Percentiles rank a stretch among this genome's conserved stretches.
These are phyloP conservation scores for Haberlea rhodopensis DNA, from an alignment of 257 asterid genomes.

Conservation along the genomic window DNA sequence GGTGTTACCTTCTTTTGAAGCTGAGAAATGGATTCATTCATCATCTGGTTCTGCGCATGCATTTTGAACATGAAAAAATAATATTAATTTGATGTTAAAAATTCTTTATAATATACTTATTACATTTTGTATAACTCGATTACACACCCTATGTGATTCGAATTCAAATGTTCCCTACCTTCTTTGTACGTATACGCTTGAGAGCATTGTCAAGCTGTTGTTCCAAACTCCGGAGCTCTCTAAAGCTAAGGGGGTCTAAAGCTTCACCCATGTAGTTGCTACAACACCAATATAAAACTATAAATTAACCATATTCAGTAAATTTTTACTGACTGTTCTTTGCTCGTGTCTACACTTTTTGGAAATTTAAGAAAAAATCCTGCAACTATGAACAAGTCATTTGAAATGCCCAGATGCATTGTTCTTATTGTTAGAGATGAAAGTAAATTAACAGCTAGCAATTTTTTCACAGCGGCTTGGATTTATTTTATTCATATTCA, in stretches of 20 bases:
- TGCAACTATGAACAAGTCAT: neutral
- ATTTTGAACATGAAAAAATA: neutral
- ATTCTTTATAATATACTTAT: neutral
- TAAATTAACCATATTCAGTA: neutral
- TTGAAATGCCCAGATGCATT: neutral
- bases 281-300: neutral
- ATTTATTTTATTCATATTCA: too few relatives aligned
- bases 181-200: constrained; percentile 59
- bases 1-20: constrained; percentile 67
- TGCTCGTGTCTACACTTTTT: too few relatives aligned
- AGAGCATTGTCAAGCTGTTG: constrained; percentile 69
- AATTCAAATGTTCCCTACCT: constrained; percentile 29
- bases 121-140: neutral
- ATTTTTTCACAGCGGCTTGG: too few relatives aligned
- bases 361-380: too few relatives aligned
- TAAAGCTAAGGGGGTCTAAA: constrained; percentile 57
- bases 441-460: too few relatives aligned
- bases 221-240: constrained; percentile 81
- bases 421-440: too few relatives aligned
- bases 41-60: constrained; percentile 65
- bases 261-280: constrained; percentile 76
- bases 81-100: neutral
- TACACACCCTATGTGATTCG: neutral
- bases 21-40: constrained; percentile 73
- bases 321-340: neutral